Base-by-base conservation (phyloP, 2,329 filamentous ascomycete genomes). In the Taxawa tesnikishii region DNA sequence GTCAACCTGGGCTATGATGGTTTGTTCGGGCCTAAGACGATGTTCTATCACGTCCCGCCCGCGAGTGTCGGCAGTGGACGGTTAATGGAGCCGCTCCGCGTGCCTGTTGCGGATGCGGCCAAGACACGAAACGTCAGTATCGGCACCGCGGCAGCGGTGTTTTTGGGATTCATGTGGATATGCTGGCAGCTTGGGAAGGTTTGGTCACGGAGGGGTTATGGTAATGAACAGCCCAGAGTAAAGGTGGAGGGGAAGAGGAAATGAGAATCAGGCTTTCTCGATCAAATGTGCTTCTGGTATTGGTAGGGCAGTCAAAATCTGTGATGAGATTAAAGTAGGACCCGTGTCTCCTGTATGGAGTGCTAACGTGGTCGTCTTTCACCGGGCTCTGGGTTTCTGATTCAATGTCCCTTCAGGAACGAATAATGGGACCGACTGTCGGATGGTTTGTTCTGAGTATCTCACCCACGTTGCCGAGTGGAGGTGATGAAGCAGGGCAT, bases 1-100 rank as follows among this genome's bases (percentile, higher is more conserved):
- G 62, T 68, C n/a, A 73, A 83, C 48, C 47, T 94, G n/a, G 87
- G 85, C 1, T 94, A 87, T 53, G 88, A 94, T 42, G 72, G 68
- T 0, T 56, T 92, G 6, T 94, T 94, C 52, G 73, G 71, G 2
- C 68, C 73, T 1, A 68, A 73, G 30, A 93, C 84, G 0, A 67
- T 83, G 50, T 94, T 94, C 51, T 92, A 85, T 67, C 84, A 94
- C 51, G 46, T 67, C 6, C 45, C 54, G 25, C 56, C 63, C 5
- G 36, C 24, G 4, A 14, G 29, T 7, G 23, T 21, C 12, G 25
- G 21, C 26, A 12, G 17, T 39, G 32, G 12, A 32, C 13, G 34
- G 18, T 17, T 11, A 14, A 37, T 45, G 10, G 42, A 48, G 32
- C 39, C 25, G 38, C 42, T 64, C 25, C 33, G 48, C 12, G 59